Conservation (phyloP, 1,284 basidiomycete species). For the Athelia psychrophila region DNA sequence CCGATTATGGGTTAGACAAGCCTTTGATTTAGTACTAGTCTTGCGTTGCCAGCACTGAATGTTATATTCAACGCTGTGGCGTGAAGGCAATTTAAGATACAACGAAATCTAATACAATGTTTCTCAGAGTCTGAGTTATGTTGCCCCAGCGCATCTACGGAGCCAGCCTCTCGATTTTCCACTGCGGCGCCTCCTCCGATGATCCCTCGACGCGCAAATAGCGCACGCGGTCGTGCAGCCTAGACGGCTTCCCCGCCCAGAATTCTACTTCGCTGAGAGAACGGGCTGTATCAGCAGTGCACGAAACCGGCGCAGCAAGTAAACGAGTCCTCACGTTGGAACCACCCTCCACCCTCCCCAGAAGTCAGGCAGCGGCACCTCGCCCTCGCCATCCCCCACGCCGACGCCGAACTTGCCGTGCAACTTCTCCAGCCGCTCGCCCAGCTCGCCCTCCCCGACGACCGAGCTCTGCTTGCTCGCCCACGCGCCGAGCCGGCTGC, state of each 20-base stretch:
- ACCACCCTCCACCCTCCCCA: slow-evolving; percentile 98
- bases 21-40: too few relatives aligned
- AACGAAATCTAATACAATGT: too few relatives aligned
- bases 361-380: slow-evolving; percentile 83
- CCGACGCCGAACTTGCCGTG: slow-evolving; percentile 59
- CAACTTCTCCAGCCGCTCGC: slow-evolving; percentile 56
- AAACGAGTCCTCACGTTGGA: slow-evolving; percentile 65
- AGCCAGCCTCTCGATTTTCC: slow-evolving; percentile 76
- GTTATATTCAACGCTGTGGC: too few relatives aligned
- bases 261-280: slow-evolving; percentile 74
- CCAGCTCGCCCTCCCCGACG: slow-evolving; percentile 72
- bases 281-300: slow-evolving; percentile 1
- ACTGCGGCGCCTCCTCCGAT: slow-evolving; percentile 48
- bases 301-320: not conserved
- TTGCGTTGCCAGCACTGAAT: too few relatives aligned
- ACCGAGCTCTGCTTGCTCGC: slow-evolving; percentile 85
- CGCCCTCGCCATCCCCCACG: slow-evolving; percentile 35
- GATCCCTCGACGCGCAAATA: slow-evolving; percentile 63
- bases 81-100: too few relatives aligned
- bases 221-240: slow-evolving; percentile 86
- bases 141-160: slow-evolving; percentile 46
- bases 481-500: slow-evolving; percentile 89
- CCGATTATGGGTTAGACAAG: too few relatives aligned
- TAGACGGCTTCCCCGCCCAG: slow-evolving; percentile 89
- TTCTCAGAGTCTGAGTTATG: too few relatives aligned